A percentile compares a stretch with the other conserved stretches of the same genome.
These are phyloP conservation scores for Haplosporangium sp. DNA, from an alignment of 371 early-diverging fungal genomes.

Conservation along the genomic window DNA sequence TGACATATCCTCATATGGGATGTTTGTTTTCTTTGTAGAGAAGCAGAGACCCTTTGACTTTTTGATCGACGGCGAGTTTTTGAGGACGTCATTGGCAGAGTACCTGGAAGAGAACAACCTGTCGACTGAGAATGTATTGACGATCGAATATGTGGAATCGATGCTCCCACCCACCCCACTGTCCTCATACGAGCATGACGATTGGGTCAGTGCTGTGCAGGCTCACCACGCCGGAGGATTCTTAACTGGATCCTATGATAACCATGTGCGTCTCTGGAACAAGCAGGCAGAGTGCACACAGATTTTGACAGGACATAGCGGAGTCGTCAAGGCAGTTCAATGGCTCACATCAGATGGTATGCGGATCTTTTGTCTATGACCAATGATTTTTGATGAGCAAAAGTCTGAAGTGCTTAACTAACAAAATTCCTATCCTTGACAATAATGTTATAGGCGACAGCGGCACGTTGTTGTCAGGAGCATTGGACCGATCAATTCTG, in stretches of 20 bases:
- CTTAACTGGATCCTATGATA: conserved; percentile 89
- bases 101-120: conserved; percentile 76
- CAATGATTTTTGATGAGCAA: neutral
- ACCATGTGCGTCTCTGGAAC: conserved; percentile 86
- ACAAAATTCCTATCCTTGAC: neutral
- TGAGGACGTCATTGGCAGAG: conserved; percentile 78
- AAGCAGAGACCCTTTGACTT: conserved; percentile 92
- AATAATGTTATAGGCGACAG: conserved; percentile 30
- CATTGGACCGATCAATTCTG: conserved; percentile 60
- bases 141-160: conserved; percentile 92
- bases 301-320: conserved; percentile 75
- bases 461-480: conserved; percentile 58
- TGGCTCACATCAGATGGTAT: conserved; percentile 60
- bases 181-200: conserved; percentile 86
- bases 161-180: conserved; percentile 86
- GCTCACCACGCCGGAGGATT: conserved; percentile 60
- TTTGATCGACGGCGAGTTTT: conserved; percentile 88
- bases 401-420: neutral
- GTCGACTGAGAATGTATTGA: conserved; percentile 89
- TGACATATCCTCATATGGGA: too few relatives aligned
- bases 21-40: conserved; percentile 58
- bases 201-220: conserved; percentile 91
- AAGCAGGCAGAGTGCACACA: conserved; percentile 76
- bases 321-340: conserved; percentile 78
- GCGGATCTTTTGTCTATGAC: neutral